phyloP scores from a whole-genome alignment of 78 protist genomes.

The Creolimax fragrantissima region DNA sequence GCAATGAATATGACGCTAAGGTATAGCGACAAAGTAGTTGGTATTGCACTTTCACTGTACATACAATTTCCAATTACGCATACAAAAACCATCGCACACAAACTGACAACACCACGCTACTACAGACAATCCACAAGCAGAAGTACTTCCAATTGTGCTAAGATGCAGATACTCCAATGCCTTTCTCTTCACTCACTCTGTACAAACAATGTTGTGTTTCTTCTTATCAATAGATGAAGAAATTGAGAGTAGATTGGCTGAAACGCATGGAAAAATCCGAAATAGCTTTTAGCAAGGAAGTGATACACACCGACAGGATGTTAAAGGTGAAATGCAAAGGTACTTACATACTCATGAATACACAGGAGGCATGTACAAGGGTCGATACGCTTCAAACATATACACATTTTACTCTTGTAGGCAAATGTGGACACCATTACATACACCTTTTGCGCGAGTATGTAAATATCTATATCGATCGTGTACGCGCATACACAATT shows the following conservation, averaged over 20 bases:
- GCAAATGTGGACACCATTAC: not conserved
- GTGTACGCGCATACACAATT: not conserved
- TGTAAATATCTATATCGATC: not conserved
- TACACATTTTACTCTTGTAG: not conserved
- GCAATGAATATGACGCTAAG: not conserved
- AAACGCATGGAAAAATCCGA: not conserved
- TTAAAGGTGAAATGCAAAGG: not conserved
- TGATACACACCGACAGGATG: not conserved
- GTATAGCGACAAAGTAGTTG: no score
- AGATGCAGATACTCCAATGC: not conserved
- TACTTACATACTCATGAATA: not conserved
- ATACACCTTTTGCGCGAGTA: not conserved
- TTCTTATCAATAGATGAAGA: not conserved
- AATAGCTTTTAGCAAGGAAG: not conserved
- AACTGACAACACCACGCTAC: not conserved
- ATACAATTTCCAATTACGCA: not conserved
- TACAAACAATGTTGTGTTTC: not conserved
- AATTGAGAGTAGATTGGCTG: not conserved
- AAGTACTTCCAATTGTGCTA: not conserved
- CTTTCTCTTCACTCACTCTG: not conserved
- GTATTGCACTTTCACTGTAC: not conserved
- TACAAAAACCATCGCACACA: not conserved
- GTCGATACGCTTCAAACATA: not conserved
- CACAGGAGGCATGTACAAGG: not conserved
- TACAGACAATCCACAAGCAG: not conserved